Base-by-base conservation (phyloP, 192 early-diverging fungal genomes). In the Backusella luteola region DNA sequence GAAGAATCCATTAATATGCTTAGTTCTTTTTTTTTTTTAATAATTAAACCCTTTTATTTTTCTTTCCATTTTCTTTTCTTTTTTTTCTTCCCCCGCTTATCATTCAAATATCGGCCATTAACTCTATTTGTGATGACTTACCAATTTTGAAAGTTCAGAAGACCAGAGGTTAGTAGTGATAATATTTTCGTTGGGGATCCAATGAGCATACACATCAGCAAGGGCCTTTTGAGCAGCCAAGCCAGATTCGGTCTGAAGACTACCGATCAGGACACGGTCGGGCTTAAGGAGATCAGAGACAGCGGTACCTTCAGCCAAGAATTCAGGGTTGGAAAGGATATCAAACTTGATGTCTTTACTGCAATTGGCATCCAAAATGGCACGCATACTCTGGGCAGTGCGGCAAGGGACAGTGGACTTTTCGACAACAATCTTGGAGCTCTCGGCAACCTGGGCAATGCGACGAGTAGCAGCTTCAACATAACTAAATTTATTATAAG, bases 361-460 rank as follows among this genome's bases (percentile, higher is more conserved):
- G 8, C 84, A 87, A 79, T 95, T 96, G 67, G 94, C 89, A 49
- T 92, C 91, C 11, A 96, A 86, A 34, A 95, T 96, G 39, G 89
- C 88, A 67, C 92, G 88, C 87, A 98, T 93, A 77, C 87, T 85
- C 69, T 94, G 88, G 21, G 95, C 94, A 35, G 96, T 96, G 52
- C 94, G 86, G 83, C 96, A 98, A 34, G 96, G 96, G 14, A 98
- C 96, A 41, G 96, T 98, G 5, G 95, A 96, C 85, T 96, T 97
- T 80, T 96, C 96, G 38, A 98, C 92, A 6, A 98, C 93, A 73
- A 98, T 94, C 83, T 96, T 97, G 80, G 91, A 87, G 67, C 85
- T 87, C 49, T 74, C 89, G 2, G 96, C 90, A 15, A 94, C 90
- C 42, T 89, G 81, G 12, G 96, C 96, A 79, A 98, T 96, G 70